Percentiles rank a stretch among this genome's conserved stretches.
Conservation (phyloP, 148 eudicot genomes). For the Limonium bicolor region DNA sequence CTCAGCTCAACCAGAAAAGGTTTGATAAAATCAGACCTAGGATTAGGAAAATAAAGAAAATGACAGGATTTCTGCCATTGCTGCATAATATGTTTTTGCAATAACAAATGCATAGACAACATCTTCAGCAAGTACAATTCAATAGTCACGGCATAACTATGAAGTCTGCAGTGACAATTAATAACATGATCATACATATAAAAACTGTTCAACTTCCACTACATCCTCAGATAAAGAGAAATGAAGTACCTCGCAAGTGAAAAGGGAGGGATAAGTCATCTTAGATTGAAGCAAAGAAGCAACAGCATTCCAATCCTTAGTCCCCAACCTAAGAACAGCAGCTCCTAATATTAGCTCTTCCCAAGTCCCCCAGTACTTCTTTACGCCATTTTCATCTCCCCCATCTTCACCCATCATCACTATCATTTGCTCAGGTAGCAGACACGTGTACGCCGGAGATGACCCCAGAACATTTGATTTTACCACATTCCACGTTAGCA, state of each 20-base stretch:
- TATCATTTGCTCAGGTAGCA: background rate
- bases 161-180: no score
- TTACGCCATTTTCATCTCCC: no score
- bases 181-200: no score
- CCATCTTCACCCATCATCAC: conserved; percentile 9
- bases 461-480: background rate
- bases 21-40: no score
- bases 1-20: no score
- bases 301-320: conserved; percentile 48
- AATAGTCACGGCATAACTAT: no score
- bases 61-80: no score
- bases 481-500: background rate
- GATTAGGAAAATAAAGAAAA: no score
- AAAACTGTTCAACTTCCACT: no score
- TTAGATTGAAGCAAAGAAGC: conserved; percentile 63
- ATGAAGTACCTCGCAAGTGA: conserved; percentile 51
- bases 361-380: conserved; percentile 68
- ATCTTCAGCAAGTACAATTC: no score
- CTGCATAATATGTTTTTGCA: no score
- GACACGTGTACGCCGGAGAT: conserved; percentile 24
- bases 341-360: conserved; percentile 68
- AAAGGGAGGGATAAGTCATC: conserved; percentile 24
- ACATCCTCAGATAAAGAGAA: background rate
- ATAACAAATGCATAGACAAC: no score
- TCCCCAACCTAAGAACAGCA: conserved; percentile 65